Evolutionary conservation across 306 rosid genomes (phyloP).

Genomic region (Cucurbita maxima): DNA sequence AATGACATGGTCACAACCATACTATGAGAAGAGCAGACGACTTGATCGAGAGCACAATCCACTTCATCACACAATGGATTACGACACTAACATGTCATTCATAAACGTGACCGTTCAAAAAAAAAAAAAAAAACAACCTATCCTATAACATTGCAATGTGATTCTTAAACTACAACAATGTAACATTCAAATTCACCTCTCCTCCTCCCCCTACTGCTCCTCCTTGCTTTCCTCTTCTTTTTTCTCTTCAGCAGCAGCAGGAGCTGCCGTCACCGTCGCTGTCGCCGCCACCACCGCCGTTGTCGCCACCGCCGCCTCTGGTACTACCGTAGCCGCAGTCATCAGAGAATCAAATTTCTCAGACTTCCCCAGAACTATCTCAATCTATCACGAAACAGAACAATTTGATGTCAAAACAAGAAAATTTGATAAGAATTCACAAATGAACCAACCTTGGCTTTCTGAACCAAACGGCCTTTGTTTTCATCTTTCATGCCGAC

Average conservation of each 20-base stretch:
- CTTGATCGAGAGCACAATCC: too few relatives aligned
- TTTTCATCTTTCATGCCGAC: slow-evolving; percentile 87
- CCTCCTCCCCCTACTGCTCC: background rate
- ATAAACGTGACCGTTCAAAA: too few relatives aligned
- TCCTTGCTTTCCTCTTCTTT: slow-evolving; percentile 9
- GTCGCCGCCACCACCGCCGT: slow-evolving; percentile 2
- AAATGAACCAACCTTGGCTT: slow-evolving; percentile 51
- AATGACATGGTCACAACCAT: too few relatives aligned
- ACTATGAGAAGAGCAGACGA: too few relatives aligned
- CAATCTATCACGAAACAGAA: slow-evolving; percentile 34
- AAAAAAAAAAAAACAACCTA: background rate
- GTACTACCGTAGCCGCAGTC: slow-evolving; percentile 23
- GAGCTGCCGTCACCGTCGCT: slow-evolving; percentile 1
- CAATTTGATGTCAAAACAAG: too few relatives aligned
- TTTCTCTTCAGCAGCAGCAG: slow-evolving; percentile 25
- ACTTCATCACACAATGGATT: too few relatives aligned
- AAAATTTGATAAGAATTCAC: too few relatives aligned
- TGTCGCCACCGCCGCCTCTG: slow-evolving; percentile 7
- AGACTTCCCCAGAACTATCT: slow-evolving; percentile 82
- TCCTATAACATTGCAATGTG: background rate
- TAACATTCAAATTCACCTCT: background rate
- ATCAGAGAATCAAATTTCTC: slow-evolving; percentile 66
- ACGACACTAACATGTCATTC: too few relatives aligned
- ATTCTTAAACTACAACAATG: slow-evolving; percentile 8
- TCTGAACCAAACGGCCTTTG: slow-evolving; percentile 78